phyloP scores from a whole-genome alignment of 2,329 filamentous ascomycete genomes.

The Penicillium sp. region DNA sequence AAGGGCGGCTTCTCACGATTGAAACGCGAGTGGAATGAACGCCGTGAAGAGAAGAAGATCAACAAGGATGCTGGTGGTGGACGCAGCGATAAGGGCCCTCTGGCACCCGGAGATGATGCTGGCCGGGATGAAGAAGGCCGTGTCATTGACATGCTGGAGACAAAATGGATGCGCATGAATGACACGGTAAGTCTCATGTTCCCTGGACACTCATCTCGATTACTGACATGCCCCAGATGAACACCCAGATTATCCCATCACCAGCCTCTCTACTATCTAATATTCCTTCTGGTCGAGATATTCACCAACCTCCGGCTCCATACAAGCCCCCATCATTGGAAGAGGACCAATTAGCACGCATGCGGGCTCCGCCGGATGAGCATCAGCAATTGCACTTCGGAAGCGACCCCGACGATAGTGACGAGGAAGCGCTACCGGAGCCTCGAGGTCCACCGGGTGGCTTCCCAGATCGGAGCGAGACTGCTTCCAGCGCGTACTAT shows the following conservation, averaged over 20 bases:
- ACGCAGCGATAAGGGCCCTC: constrained; percentile 28
- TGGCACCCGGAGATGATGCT: constrained; percentile 66
- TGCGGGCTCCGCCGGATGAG: constrained; percentile 57
- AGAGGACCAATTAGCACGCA: constrained; percentile 57
- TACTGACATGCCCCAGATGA: constrained; percentile 56
- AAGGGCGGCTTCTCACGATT: constrained; percentile 50
- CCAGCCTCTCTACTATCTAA: constrained; percentile 68
- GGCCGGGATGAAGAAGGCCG: constrained; percentile 80
- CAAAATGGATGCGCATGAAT: constrained; percentile 90
- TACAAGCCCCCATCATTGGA: constrained; percentile 67
- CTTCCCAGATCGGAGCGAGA: constrained; percentile 37
- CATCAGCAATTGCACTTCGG: constrained; percentile 35
- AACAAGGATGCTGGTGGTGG: constrained; percentile 58
- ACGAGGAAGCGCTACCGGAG: constrained; percentile 28
- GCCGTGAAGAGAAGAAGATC: constrained; percentile 73
- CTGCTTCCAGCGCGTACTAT: constrained; percentile 34
- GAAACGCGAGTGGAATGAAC: constrained; percentile 73
- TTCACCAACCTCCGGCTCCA: constrained; percentile 65
- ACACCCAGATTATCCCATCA: constrained; percentile 73
- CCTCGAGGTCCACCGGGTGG: constrained; percentile 29
- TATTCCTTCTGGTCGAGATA: constrained; percentile 85
- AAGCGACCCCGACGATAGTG: constrained; percentile 48
- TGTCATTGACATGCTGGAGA: constrained; percentile 80
- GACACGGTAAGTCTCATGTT: constrained; percentile 65
- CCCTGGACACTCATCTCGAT: neutral